phyloP scores from a whole-genome alignment of 2,329 filamentous ascomycete genomes.

The Neoarthrinium moseri region DNA sequence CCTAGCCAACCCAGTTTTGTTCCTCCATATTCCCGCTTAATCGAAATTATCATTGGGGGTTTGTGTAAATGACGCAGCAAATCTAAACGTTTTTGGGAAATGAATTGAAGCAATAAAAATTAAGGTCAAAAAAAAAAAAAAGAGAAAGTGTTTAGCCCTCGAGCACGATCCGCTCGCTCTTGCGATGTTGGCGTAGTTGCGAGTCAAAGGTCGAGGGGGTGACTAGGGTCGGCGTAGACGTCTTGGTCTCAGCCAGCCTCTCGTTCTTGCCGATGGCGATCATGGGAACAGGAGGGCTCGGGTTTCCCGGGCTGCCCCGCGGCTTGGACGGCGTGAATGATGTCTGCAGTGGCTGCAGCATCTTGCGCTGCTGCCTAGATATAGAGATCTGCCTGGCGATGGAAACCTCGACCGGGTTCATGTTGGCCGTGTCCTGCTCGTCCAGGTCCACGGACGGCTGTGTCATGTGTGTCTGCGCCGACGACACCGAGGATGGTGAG shows the following conservation, averaged over 20 bases:
- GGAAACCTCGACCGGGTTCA: constrained; percentile 61
- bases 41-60: too few species aligned
- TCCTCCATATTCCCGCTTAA: too few species aligned
- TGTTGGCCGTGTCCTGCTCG: constrained; percentile 32
- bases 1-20: too few species aligned
- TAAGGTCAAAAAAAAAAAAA: not conserved
- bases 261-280: constrained; percentile 30
- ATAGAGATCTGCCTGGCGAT: constrained; percentile 69
- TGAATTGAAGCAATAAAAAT: too few species aligned
- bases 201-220: constrained; percentile 30
- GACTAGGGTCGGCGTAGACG: constrained; percentile 46
- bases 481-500: constrained; percentile 30
- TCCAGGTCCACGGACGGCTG: constrained; percentile 34
- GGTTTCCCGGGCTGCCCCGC: constrained; percentile 16
- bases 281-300: constrained; percentile 22
- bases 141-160: constrained; percentile 33
- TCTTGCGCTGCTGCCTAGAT: constrained; percentile 58
- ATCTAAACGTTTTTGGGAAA: too few species aligned
- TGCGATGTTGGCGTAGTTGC: constrained; percentile 39
- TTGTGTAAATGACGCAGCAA: too few species aligned
- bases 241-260: constrained; percentile 37
- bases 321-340: constrained; percentile 19
- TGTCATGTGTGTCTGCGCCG: constrained; percentile 31
- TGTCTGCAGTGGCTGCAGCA: constrained; percentile 53
- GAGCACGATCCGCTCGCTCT: constrained; percentile 53